Evolutionary conservation across 345 rosid genomes (phyloP), one percentile per base, ranked within the genome.

Genomic region (Lepidium africanum): DNA sequence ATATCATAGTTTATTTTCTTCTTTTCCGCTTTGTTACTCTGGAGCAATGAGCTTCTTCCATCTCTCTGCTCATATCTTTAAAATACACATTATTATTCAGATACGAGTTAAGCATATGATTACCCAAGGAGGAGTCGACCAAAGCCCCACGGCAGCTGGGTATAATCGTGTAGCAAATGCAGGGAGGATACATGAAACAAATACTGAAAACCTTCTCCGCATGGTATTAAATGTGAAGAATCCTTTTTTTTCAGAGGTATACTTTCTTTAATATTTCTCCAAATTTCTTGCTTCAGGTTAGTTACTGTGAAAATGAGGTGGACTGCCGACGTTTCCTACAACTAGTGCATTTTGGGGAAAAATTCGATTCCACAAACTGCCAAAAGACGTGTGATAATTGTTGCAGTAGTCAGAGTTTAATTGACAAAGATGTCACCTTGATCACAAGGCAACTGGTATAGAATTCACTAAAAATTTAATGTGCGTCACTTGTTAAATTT

Each of bases 91-190:
- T 73, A 50, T 73, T 69, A 59, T 67, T 75, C 78, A 94, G 99
- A 89, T 94, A 81, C 83, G 96, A 48, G 84, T 88, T 39, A 94
- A 91, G 82, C 96, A 91, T 77, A 94, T 94, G 99, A 86, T 94
- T 67, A 83, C 85, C 79, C 95, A 87, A 78, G 96, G 96, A 65
- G 92, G 63, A 62, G 69, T 71, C 58, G 99, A 94, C 75, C 99
- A 94, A 78, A 82, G 87, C 75, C 80, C 92, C 49, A 79, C 79
- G 67, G 76, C 86, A 47, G 60, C 71, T 64, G 92, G 95, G 21
- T 63, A 86, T 80, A 82, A 77, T 79, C 91, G 90, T 71, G 78
- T 58, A 62, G 68, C 82, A 35, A 85, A 71, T 78, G 78, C 96
- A 23, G 97, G 84, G 58, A 82, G 88, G 84, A 63, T 94, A 67